Conservation (phyloP, 2,329 filamentous ascomycete species). For the Hypoxylon sp. region DNA sequence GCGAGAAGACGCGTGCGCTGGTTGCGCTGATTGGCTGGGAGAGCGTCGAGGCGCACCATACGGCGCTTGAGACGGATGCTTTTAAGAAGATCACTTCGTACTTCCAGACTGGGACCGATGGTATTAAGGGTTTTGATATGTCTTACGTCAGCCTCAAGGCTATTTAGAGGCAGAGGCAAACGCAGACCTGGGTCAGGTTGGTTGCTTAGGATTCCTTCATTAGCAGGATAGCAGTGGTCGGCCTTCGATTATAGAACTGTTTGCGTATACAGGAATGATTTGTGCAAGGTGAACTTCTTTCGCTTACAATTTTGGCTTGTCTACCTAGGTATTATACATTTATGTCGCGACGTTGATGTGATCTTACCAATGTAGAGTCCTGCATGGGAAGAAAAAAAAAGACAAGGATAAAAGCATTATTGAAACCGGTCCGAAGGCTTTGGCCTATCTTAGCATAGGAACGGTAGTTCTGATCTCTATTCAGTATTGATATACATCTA, state of each 20-base stretch:
- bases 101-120: conserved; percentile 22
- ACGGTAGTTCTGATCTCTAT: conserved; percentile 13
- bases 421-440: neutral
- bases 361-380: neutral
- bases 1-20: conserved; percentile 41
- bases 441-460: neutral
- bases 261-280: conserved; percentile 11
- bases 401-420: neutral
- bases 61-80: conserved; percentile 36
- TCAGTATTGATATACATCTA: conserved; percentile 5
- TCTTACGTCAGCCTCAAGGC: conserved; percentile 25
- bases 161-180: neutral
- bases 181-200: neutral
- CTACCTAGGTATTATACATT: neutral
- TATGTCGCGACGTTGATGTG: neutral
- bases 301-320: neutral
- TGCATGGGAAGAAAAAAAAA: neutral
- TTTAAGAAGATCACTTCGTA: conserved; percentile 30
- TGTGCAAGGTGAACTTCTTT: conserved; percentile 15
- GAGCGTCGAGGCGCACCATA: conserved; percentile 40
- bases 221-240: neutral
- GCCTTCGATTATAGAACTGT: neutral
- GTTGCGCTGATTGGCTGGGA: conserved; percentile 47
- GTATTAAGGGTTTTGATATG: conserved; percentile 29
- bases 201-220: neutral